Conservation (phyloP, 2,329 filamentous ascomycete species). For the Pseudocercospora fijiensis region DNA sequence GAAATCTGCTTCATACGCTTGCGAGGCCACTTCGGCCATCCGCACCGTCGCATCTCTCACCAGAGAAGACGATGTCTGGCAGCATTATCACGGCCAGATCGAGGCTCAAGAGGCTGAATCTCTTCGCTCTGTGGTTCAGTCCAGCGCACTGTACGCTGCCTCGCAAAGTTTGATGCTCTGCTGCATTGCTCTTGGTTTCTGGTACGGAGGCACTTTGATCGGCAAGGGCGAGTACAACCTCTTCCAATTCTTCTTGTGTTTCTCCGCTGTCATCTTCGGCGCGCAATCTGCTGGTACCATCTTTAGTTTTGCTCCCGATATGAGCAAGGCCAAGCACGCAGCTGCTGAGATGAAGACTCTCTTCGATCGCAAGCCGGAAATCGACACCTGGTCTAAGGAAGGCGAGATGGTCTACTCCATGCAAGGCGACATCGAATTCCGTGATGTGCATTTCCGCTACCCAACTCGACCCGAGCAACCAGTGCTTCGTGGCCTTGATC, state of each 20-base stretch:
- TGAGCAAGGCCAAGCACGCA: slow-evolving; percentile 87
- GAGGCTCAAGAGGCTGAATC: slow-evolving; percentile 66
- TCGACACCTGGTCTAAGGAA: slow-evolving; percentile 76
- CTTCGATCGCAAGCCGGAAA: slow-evolving; percentile 76
- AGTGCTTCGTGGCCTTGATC: slow-evolving; percentile 81
- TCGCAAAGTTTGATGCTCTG: slow-evolving; percentile 83
- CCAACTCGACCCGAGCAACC: slow-evolving; percentile 87
- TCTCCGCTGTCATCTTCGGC: slow-evolving; percentile 83
- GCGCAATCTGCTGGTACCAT: slow-evolving; percentile 87
- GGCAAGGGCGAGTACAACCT: slow-evolving; percentile 67
- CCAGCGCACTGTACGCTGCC: slow-evolving; percentile 75
- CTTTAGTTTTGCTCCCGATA: slow-evolving; percentile 87
- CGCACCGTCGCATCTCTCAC: slow-evolving; percentile 90
- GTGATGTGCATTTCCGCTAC: slow-evolving; percentile 90
- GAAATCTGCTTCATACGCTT: slow-evolving; percentile 79
- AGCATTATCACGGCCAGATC: slow-evolving; percentile 67
- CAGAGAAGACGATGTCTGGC: slow-evolving; percentile 76
- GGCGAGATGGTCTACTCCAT: slow-evolving; percentile 64
- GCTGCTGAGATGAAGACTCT: slow-evolving; percentile 76
- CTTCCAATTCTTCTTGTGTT: slow-evolving; percentile 91
- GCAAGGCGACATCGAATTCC: slow-evolving; percentile 82
- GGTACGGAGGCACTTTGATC: slow-evolving; percentile 82
- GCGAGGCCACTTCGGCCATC: slow-evolving; percentile 90
- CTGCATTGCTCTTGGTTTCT: slow-evolving; percentile 84
- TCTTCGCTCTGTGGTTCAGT: slow-evolving; percentile 71